Conservation (phyloP, 305 asterid genomes). For the Solanum hybrid region DNA sequence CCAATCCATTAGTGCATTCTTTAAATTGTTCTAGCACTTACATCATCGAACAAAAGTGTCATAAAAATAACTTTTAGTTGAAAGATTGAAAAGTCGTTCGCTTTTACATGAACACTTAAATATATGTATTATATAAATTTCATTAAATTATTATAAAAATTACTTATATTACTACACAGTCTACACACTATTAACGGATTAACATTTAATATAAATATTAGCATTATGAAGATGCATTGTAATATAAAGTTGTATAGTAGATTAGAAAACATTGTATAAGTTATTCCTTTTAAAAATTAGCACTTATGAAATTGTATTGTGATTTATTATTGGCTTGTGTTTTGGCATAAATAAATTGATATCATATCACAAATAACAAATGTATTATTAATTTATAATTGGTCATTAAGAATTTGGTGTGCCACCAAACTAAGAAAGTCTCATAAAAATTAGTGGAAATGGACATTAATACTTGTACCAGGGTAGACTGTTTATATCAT, state of each 20-base stretch:
- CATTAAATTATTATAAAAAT: neutral
- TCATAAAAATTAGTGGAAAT: neutral
- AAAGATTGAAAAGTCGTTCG: neutral
- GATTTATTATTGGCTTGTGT: neutral
- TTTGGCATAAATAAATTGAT: neutral
- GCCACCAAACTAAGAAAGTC: neutral
- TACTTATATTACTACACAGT: neutral
- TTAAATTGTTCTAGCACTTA: neutral
- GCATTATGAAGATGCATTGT: neutral
- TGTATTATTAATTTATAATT: neutral
- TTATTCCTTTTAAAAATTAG: neutral
- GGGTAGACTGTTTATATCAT: neutral
- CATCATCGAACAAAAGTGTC: neutral
- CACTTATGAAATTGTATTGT: neutral
- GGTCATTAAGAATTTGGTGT: neutral
- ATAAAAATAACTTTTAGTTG: neutral
- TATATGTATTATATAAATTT: neutral
- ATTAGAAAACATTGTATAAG: neutral
- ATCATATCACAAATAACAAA: neutral
- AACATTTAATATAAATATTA: neutral
- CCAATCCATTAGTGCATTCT: neutral
- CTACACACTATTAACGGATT: neutral
- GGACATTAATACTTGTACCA: neutral
- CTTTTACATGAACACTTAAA: neutral
- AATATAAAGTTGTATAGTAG: neutral